Base-by-base conservation (phyloP, 208 protist genomes). In the Naegleria fowleri region DNA sequence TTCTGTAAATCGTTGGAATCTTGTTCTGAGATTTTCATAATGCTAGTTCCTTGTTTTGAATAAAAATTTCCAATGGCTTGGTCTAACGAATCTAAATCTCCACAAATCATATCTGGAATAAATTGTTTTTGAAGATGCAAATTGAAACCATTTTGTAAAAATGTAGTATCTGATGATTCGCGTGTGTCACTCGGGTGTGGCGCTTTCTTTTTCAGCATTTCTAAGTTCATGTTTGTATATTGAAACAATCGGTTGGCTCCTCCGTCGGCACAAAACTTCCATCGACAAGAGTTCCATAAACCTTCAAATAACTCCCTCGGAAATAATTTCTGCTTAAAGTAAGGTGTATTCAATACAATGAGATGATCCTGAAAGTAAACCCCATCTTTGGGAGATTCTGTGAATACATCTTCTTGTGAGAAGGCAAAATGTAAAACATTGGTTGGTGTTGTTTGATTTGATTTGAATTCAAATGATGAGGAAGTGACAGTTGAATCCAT, bases 1-100 rank as follows among this genome's bases (percentile, higher is more conserved):
- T 88, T 88, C 55, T 88, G 41, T 36, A 88, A 39, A 58, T 88
- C 85, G 38, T 88, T 88, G 5, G 13, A 58, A 39, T 88, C 43
- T 88, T 88, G 85, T 40, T 88, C 85, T 36, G 13, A 9, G 55
- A 58, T 40, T 58, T 58, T 88, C 7, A 58, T 33, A 88, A 88
- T 55, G 0, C 55, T 38, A 2, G 43, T 39, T 25, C 43, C 41
- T 58, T 38, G 0, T 38, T 58, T 15, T 33, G 15, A 22, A 58
- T 88, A 88, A 38, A 43, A 88, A 0, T 88, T 0, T 33, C 11
- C 13, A 40, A 88, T 36, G 38, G 15, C 58, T 33, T 0, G 4
- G 1, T 58, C 9, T 13, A 58, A 13, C 22, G 85, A 88, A 39
- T 88, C 85, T 36, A 88, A 88, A 58, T 88, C 85, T 39, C 85